Percentiles rank a stretch among this genome's conserved stretches.
These are phyloP conservation scores for Rhododendron mucronatum DNA, from an alignment of 148 eudicot genomes.

Conservation along the genomic window DNA sequence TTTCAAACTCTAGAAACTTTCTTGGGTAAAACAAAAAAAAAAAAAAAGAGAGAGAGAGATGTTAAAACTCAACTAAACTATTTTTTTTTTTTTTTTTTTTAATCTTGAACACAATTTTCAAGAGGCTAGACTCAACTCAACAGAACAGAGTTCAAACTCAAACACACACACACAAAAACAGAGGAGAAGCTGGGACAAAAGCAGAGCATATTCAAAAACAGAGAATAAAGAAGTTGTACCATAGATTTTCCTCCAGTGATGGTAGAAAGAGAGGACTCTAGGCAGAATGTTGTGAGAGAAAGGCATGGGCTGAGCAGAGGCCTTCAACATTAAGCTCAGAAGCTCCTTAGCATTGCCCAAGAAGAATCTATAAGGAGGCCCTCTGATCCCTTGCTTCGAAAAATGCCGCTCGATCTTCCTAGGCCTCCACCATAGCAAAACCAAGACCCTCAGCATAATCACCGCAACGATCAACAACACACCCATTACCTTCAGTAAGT, in stretches of 20 bases:
- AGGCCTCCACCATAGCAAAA: constrained; percentile 87
- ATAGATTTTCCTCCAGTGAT: constrained; percentile 93
- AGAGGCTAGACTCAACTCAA: background rate
- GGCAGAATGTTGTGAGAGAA: constrained; percentile 86
- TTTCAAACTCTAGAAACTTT: background rate
- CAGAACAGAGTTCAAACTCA: background rate
- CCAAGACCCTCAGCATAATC: constrained; percentile 32
- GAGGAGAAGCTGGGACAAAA: background rate
- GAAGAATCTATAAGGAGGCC: constrained; percentile 79
- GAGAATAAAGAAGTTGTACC: constrained; percentile 33
- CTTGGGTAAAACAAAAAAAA: background rate
- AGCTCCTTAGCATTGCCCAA: constrained; percentile 86
- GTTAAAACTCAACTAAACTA: background rate
- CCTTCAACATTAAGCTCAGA: constrained; percentile 62
- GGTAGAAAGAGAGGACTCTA: constrained; percentile 91
- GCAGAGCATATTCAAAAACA: background rate
- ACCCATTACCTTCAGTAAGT: constrained; percentile 24
- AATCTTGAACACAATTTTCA: background rate
- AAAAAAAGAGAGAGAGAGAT: background rate
- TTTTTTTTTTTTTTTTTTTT: background rate
- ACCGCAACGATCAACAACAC: constrained; percentile 23
- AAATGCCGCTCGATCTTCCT: constrained; percentile 68
- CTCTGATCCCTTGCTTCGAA: constrained; percentile 78
- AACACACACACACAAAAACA: background rate
- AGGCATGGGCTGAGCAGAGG: constrained; percentile 65